These are phyloP conservation scores for Leonotis leonurus DNA, from an alignment of 257 asterid species.

Conservation along the genomic window DNA sequence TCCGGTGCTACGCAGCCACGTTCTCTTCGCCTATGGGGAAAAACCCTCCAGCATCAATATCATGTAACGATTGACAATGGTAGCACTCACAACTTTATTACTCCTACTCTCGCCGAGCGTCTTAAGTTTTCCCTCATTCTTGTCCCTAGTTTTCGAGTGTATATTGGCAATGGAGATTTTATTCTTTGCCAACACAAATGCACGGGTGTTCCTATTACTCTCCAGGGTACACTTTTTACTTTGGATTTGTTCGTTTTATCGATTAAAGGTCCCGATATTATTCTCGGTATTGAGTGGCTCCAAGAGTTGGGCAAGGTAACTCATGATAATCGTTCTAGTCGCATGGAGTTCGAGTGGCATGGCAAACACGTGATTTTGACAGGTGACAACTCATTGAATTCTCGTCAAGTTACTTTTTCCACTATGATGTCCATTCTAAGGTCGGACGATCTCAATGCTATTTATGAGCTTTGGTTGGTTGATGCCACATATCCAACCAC, in stretches of 20 bases:
- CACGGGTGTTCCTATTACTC: not conserved
- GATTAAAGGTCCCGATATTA: no score
- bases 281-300: not conserved
- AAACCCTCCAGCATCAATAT: no score
- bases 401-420: not conserved
- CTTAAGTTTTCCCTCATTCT: no score
- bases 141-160: no score
- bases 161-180: no score
- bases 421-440: not conserved
- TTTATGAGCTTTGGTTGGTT: not conserved
- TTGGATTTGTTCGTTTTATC: not conserved
- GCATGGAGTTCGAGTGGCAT: not conserved
- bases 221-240: not conserved
- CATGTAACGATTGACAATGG: no score
- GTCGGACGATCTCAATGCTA: not conserved
- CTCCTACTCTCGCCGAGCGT: no score
- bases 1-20: no score
- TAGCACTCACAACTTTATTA: no score
- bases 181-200: no score
- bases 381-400: not conserved
- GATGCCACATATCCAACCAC: not conserved
- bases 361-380: not conserved
- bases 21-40: no score
- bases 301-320: not conserved
- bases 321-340: not conserved